Conservation (phyloP, 352 stramenopile genomes). For the Phytophthora pseudosyringae region DNA sequence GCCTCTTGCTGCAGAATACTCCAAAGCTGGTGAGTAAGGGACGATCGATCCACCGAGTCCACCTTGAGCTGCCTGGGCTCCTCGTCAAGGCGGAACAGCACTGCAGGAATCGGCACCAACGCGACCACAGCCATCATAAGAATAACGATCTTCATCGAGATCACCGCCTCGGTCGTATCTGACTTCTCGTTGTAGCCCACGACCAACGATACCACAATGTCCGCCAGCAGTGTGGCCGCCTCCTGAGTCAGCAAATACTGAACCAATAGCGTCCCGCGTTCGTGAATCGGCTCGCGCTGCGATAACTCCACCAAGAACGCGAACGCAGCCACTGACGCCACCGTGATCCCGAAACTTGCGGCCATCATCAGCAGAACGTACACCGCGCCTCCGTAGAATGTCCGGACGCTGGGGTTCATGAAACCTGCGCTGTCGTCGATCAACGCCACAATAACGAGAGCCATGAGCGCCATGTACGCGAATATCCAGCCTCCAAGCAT, state of each 20-base stretch:
- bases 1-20: constrained; percentile 79
- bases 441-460: constrained; percentile 64
- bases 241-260: constrained; percentile 74
- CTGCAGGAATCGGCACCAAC: constrained; percentile 66
- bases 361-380: constrained; percentile 80
- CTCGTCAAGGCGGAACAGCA: constrained; percentile 71
- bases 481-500: constrained; percentile 78
- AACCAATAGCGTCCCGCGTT: constrained; percentile 66
- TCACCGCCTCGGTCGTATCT: constrained; percentile 37
- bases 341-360: constrained; percentile 64
- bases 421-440: constrained; percentile 53
- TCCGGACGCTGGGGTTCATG: constrained; percentile 48
- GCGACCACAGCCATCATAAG: constrained; percentile 73
- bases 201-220: constrained; percentile 47
- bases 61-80: constrained; percentile 79
- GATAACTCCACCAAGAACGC: constrained; percentile 79
- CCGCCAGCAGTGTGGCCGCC: constrained; percentile 46
- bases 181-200: constrained; percentile 50
- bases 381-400: constrained; percentile 64
- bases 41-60: constrained; percentile 65
- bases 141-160: constrained; percentile 77
- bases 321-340: constrained; percentile 63
- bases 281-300: constrained; percentile 79
- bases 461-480: constrained; percentile 75
- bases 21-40: constrained; percentile 69